Base-by-base conservation (phyloP, 2,329 filamentous ascomycete species). In the Paecilomyces sp. region DNA sequence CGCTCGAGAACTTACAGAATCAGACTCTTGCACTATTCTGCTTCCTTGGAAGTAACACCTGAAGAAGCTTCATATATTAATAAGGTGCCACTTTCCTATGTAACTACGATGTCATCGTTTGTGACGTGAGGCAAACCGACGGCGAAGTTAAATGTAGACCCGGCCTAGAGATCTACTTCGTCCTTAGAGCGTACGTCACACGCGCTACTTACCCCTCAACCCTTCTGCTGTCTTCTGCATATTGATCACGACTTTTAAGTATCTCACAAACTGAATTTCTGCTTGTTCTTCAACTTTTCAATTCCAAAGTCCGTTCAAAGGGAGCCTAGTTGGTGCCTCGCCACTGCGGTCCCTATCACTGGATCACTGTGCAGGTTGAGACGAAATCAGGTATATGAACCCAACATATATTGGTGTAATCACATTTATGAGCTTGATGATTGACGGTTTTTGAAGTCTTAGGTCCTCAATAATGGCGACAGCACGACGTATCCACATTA, bases 401-500 rank as follows among this genome's bases (percentile, higher is more conserved):
- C 13, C 18, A 18, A 9, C 41, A 7, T 5, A 2, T 7, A 18
- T 47, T 9, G n/a, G 2, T 15, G 6, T 13, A 41, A 41, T 41
- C 1, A 41, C 15, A 3, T n/a, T 41, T 6, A 1, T n/a, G 36
- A n/a, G 1, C 36, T 41, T 7, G 15, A 1, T n/a, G 6, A 41
- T n/a, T 41, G 36, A 41, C 36, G 1, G 22, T n/a, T 41, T 15
- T 41, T n/a, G 13, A 41, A 41, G 36, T 18, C 9, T 8, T 9
- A 47, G 41, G n/a, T 18, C 8, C 41, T 47, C 15, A 47, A 47
- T 15, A n/a, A 83, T 82, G 80, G 80, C 81, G 3, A 80, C 80
- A 6, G 74, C 79, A 58, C 77, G 72, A 12, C 74, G 71, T 13
- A 70, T 84, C 31, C 71, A 81, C 30, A 70, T 86, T 11, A 72